Conservation (phyloP, 2,329 filamentous ascomycete species). For the Aspergillus pseudotamarii region DNA sequence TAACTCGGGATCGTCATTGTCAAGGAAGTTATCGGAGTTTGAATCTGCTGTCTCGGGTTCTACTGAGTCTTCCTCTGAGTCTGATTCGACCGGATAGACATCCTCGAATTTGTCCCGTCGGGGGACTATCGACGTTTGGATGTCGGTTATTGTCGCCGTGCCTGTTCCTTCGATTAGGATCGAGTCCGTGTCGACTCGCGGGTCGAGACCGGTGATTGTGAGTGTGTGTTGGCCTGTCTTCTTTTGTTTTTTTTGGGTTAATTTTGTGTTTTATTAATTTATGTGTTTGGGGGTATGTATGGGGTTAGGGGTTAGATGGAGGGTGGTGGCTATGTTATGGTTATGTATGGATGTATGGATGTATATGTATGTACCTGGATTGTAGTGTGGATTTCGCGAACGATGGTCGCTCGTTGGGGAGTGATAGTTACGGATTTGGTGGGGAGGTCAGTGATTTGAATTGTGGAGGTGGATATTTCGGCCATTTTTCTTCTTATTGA, state of each 20-base stretch:
- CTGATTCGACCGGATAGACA: slow-evolving; percentile 46
- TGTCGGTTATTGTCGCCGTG: slow-evolving; percentile 63
- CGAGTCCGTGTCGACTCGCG: slow-evolving; percentile 57
- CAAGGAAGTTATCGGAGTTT: neutral
- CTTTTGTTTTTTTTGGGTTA: neutral
- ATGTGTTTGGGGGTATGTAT: no score
- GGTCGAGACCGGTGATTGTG: slow-evolving; percentile 57
- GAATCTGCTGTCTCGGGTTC: slow-evolving; percentile 3
- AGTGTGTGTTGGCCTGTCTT: slow-evolving; percentile 61
- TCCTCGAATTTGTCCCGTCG: slow-evolving; percentile 60
- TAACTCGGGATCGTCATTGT: slow-evolving; percentile 10
- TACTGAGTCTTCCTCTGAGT: no score
- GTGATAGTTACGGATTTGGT: slow-evolving; percentile 67
- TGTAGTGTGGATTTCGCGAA: slow-evolving; percentile 60
- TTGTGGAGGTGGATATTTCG: slow-evolving; percentile 19
- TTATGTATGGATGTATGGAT: no score
- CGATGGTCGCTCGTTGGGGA: slow-evolving; percentile 62
- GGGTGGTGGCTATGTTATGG: no score
- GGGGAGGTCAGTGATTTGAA: slow-evolving; percentile 58
- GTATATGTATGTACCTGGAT: slow-evolving; percentile 43
- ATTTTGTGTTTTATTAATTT: no score
- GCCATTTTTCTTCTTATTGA: slow-evolving; percentile 19
- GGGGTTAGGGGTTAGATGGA: no score
- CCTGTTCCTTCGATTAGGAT: slow-evolving; percentile 64
- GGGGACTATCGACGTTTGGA: slow-evolving; percentile 61